A percentile compares a stretch with the other conserved stretches of the same genome.
Evolutionary conservation across 768 basidiomycete species (phyloP).

Genomic region (Kwoniella sp.): DNA sequence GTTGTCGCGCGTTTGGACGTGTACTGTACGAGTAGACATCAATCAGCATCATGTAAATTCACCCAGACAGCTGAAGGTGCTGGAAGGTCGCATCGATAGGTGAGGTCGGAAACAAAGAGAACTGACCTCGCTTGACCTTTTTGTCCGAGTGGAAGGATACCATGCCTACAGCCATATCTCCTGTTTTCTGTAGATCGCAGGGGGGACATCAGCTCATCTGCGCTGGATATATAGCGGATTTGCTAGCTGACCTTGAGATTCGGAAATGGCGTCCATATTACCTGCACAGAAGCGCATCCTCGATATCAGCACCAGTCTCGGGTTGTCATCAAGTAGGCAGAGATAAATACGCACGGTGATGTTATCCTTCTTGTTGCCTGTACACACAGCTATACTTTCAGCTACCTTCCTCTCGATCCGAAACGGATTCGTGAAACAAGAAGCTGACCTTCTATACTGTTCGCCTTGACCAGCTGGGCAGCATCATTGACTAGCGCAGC

Average conservation of each 20-base stretch:
- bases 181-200: slow-evolving; percentile 79
- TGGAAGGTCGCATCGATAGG: not conserved
- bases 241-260: slow-evolving; percentile 75
- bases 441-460: slow-evolving; percentile 83
- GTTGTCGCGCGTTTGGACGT: slow-evolving; percentile 81
- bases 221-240: not conserved
- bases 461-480: slow-evolving; percentile 94
- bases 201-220: not conserved
- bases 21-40: slow-evolving; percentile 61
- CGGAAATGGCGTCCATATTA: slow-evolving; percentile 90
- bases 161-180: slow-evolving; percentile 95
- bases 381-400: not conserved
- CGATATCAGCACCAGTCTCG: not conserved
- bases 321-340: too few relatives aligned
- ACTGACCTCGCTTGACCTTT: slow-evolving; percentile 75
- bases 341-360: slow-evolving; percentile 62
- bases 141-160: slow-evolving; percentile 94
- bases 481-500: slow-evolving; percentile 76
- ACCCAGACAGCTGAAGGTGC: too few relatives aligned
- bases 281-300: slow-evolving; percentile 35
- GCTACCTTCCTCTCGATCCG: too few relatives aligned
- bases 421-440: not conserved
- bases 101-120: not conserved
- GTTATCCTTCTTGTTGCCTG: slow-evolving; percentile 95
- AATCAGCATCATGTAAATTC: too few relatives aligned